A percentile compares a stretch with the other conserved stretches of the same genome.
phyloP scores from a whole-genome alignment of 768 basidiomycete species.

The Suillus paluster region DNA sequence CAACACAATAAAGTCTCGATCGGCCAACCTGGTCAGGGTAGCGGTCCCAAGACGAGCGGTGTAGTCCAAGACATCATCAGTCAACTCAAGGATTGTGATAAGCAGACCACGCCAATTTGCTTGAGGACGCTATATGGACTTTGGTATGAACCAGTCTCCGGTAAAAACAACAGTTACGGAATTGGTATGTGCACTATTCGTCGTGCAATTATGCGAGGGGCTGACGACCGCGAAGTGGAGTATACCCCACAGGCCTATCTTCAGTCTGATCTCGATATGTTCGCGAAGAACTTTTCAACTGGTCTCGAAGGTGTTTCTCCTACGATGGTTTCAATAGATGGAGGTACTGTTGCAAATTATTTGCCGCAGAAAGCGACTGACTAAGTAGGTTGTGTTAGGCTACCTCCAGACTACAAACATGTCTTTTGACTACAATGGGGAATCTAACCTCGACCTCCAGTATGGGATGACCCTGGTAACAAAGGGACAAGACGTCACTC shows the following conservation, averaged over 20 bases:
- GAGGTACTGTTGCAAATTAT: conserved; percentile 36
- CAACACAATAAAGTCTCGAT: neutral
- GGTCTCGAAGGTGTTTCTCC: conserved; percentile 35
- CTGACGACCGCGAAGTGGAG: conserved; percentile 45
- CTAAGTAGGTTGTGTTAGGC: conserved; percentile 32
- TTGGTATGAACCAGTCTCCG: conserved; percentile 47
- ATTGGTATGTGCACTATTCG: conserved; percentile 39
- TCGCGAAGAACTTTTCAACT: conserved; percentile 40
- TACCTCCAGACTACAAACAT: conserved; percentile 47
- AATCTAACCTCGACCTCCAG: conserved; percentile 76
- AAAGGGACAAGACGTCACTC: conserved; percentile 36
- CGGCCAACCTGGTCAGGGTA: conserved; percentile 21
- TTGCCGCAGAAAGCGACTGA: neutral
- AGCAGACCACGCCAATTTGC: conserved; percentile 58
- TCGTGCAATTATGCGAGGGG: conserved; percentile 17
- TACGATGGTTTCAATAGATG: conserved; percentile 39
- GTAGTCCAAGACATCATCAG: conserved; percentile 17
- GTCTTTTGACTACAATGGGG: conserved; percentile 50
- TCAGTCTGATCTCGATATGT: conserved; percentile 50
- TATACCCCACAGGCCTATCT: conserved; percentile 54
- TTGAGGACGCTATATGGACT: conserved; percentile 62
- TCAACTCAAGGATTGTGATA: conserved; percentile 39
- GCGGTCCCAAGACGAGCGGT: conserved; percentile 25
- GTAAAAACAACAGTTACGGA: conserved; percentile 56
- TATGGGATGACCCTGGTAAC: conserved; percentile 59